Percentiles rank a stretch among this genome's conserved stretches.
These are phyloP conservation scores for Mortierella claussenii DNA, from an alignment of 192 early-diverging fungal species.

Conservation along the genomic window DNA sequence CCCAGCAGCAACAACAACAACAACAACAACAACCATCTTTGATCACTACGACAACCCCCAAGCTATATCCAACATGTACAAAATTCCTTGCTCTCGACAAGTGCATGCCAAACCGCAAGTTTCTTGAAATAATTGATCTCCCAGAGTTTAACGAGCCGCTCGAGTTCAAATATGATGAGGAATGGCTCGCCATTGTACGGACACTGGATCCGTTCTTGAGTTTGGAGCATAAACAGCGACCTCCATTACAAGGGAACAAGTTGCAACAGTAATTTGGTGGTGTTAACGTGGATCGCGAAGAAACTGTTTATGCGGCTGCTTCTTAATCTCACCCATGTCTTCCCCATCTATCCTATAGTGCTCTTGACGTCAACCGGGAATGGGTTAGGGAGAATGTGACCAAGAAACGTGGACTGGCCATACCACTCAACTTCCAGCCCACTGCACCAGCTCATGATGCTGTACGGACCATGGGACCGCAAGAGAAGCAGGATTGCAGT, in stretches of 20 bases:
- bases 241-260: constrained; percentile 59
- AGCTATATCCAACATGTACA: constrained; percentile 57
- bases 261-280: constrained; percentile 59
- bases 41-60: background rate
- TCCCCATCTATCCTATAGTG: constrained; percentile 34
- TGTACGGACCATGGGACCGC: constrained; percentile 22
- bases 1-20: background rate
- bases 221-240: constrained; percentile 50
- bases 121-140: constrained; percentile 74
- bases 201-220: constrained; percentile 69
- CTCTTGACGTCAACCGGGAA: constrained; percentile 66
- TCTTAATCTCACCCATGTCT: background rate
- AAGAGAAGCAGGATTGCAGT: constrained; percentile 40
- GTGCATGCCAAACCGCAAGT: constrained; percentile 81
- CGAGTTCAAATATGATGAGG: constrained; percentile 84
- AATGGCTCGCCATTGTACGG: constrained; percentile 84
- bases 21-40: background rate
- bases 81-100: constrained; percentile 96
- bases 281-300: too few species aligned
- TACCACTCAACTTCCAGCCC: constrained; percentile 84
- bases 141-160: constrained; percentile 51
- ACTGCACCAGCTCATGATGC: constrained; percentile 69
- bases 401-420: constrained; percentile 62
- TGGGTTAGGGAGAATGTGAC: constrained; percentile 77
- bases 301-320: constrained; percentile 1